Base-by-base conservation (phyloP, 169 alveolate genomes). In the Cryptosporidium meleagridis region DNA sequence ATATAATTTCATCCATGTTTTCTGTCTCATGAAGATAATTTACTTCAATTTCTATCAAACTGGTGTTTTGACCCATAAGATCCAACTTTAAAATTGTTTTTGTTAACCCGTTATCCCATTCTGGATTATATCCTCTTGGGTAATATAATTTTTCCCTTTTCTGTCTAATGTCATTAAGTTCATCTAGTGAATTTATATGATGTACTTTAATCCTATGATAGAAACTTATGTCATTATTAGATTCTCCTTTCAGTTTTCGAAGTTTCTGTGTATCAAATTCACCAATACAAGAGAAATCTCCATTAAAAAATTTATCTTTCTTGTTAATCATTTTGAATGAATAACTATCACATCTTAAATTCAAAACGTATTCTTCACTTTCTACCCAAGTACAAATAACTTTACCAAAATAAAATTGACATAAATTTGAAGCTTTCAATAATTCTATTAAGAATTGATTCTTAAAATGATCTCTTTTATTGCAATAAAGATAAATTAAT, bases 121-220 rank as follows among this genome's bases (percentile, higher is more conserved):
- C 14, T 29, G 75, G 73, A 48, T 65, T 80, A 21, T 80, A 80
- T 16, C 75, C 75, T 45, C 18, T 45, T 29, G 89, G 89, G 65
- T 62, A 80, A 33, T 61, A 23, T 18, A 58, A 8, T n/a, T 37
- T n/a, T 1, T n/a, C 35, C 12, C 12, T 53, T 23, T 18, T 65
- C 14, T 16, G 52, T 26, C 14, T 39, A 31, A n/a, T 65, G 9
- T 8, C 21, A 8, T 12, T 37, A 9, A n/a, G 14, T 9, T 35
- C 72, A 14, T 35, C 31, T 33, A 26, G 6, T 16, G 72, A 65
- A n/a, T 52, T 14, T 35, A 65, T 35, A 33, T 65, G 72, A 33
- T 65, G 0, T 9, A 65, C 72, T 65, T 65, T 37, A 12, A 65
- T n/a, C 8, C 0, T 16, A 31, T 29, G 44, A 21, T 35, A 31